Evolutionary conservation across 495 filamentous ascomycete genomes (phyloP), one percentile per base, ranked within the genome.

Genomic region (Beverwykella pulmonaria): DNA sequence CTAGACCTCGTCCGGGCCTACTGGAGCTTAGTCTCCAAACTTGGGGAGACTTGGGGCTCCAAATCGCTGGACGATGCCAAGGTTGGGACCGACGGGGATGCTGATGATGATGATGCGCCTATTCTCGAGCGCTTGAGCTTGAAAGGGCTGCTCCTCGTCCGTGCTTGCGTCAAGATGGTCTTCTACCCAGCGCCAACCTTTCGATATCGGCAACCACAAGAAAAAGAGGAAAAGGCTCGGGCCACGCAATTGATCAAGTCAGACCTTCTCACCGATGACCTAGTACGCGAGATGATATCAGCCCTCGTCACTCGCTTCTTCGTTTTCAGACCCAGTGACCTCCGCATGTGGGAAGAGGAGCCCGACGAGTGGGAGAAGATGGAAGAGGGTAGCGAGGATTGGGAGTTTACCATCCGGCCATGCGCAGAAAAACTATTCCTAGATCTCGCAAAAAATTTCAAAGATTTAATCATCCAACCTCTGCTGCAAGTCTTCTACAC

Each of bases 371-470:
- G 93, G 94, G 92, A 96, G 71, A 84, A 86, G 63, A 84, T 84
- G 71, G 91, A 96, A 78, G 89, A 94, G 59, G 88, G 85, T 46
- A 83, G 87, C 54, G 85, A 90, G 20, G 88, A 92, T 62, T 95
- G 87, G 84, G 91, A 97, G 69, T 95, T 92, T 78, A 86, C 92
- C 26, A 86, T 98, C 46, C 86, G 92, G 8, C 89, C 92, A 0
- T 98, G 94, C 72, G 88, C 92, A 0, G 93, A 98, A 76, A 95
- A 92, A 75, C 82, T 98, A 17, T 96, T 97, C 75, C 82, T 98
- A 70, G 94, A 97, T 68, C 82, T 98, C 0, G 83, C 96, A 25
- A 90, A 89, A 39, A 87, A 96, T 74, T 92, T 90, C 81, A 95
- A 92, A 74, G 81, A 87, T 22, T 76, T 94, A 20, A 81, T 96